Evolutionary conservation across 2,329 filamentous ascomycete genomes (phyloP), one percentile per base, ranked within the genome.

Genomic region (Epichloe scottii): DNA sequence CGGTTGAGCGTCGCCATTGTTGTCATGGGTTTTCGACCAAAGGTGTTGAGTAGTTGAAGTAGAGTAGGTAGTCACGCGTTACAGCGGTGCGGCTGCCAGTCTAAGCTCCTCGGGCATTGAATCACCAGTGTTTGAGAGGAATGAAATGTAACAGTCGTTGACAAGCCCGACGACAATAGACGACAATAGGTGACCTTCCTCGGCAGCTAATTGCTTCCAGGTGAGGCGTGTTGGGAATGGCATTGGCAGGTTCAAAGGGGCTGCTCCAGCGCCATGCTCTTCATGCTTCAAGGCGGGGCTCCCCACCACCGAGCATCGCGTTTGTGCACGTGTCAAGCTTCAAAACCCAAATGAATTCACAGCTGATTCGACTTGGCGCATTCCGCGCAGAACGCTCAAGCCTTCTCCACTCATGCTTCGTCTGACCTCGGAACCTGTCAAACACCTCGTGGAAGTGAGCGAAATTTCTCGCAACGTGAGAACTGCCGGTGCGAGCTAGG

Each of bases 1-100:
- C 84, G 80, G 64, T 84, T 87, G 55, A 87, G 75, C 37, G 86
- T 79, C 85, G 52, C 52, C 52, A 54, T 55, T 43, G 51, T 45
- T 38, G n/a, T 41, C 11, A 14, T n/a, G 17, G 4, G 15, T 21
- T 21, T 23, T 30, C 15, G 23, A 26, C 15, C 21, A 17, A 30
- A 37, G n/a, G 15, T 30, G 11, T n/a, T 35, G 33, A 30, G 30
- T 10, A 30, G 30, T 30, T 50, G 51, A 12, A 12, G 14, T 14
- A 15, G 21, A n/a, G 46, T 37, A 19, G 10, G 37, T 26, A 30
- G 41, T 15, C 45, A 45, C 35, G 46, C 50, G n/a, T 46, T 46
- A 7, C 35, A 23, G 26, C 14, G 45, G n/a, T 40, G 40, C 15
- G 34, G 40, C 41, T 43, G 41, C 15, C 8, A 37, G 11, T 26